A percentile compares a stretch with the other conserved stretches of the same genome.
phyloP scores from a whole-genome alignment of 1,139 yeast genomes.

The Sugiyamaella sp. region DNA sequence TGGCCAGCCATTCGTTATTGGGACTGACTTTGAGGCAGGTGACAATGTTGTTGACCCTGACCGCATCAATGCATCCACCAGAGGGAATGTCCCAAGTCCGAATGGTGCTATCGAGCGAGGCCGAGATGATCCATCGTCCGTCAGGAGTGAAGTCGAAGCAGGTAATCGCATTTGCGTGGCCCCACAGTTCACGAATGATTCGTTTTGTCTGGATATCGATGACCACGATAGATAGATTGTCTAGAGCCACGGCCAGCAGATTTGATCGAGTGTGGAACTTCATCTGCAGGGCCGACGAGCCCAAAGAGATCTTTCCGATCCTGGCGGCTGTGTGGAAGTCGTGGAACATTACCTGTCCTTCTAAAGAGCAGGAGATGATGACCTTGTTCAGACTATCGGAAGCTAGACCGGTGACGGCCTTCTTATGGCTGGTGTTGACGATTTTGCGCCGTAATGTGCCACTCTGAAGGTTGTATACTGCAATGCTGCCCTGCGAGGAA shows the following conservation, averaged over 20 bases:
- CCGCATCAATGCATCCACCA: slow-evolving; percentile 96
- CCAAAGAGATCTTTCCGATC: slow-evolving; percentile 67
- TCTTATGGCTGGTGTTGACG: slow-evolving; percentile 60
- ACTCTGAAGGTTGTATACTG: slow-evolving; percentile 87
- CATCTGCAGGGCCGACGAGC: slow-evolving; percentile 77
- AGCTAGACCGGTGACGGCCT: slow-evolving; percentile 85
- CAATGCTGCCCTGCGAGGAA: slow-evolving; percentile 87
- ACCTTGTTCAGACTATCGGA: slow-evolving; percentile 87
- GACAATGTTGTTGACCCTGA: slow-evolving; percentile 73
- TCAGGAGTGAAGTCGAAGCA: slow-evolving; percentile 90
- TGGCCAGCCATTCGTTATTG: slow-evolving; percentile 87
- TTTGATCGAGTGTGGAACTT: slow-evolving; percentile 82
- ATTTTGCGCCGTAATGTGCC: slow-evolving; percentile 71
- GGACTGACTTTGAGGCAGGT: slow-evolving; percentile 84
- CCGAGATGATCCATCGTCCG: slow-evolving; percentile 92
- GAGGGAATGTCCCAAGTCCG: slow-evolving; percentile 98
- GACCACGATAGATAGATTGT: slow-evolving; percentile 81
- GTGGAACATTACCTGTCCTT: slow-evolving; percentile 86
- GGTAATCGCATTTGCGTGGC: slow-evolving; percentile 89
- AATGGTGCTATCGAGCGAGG: slow-evolving; percentile 81
- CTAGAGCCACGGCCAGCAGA: slow-evolving; percentile 81
- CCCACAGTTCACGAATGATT: slow-evolving; percentile 84
- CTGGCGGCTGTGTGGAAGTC: slow-evolving; percentile 75
- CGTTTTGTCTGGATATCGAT: slow-evolving; percentile 80
- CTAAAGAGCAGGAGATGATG: slow-evolving; percentile 86